phyloP scores from a whole-genome alignment of 129 eudicot genomes.

The Tanacetum coccineum region DNA sequence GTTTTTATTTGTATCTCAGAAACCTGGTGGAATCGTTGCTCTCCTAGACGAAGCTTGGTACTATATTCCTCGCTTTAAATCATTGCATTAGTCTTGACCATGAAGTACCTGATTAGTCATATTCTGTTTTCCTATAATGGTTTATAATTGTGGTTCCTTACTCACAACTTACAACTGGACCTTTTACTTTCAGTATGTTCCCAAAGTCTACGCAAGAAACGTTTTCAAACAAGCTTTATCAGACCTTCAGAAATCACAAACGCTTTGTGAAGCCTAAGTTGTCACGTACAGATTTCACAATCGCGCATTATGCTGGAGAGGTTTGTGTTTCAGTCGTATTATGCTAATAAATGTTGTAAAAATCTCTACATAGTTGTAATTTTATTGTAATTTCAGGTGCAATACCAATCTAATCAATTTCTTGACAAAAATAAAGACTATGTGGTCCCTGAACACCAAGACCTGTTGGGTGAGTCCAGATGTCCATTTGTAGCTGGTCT shows the following conservation, averaged over 20 bases:
- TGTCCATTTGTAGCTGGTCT: constrained; percentile 92
- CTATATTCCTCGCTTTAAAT: constrained; percentile 1
- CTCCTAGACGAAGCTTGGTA: constrained; percentile 99
- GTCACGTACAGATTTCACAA: constrained; percentile 85
- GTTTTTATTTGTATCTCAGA: constrained; percentile 48
- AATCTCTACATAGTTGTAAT: background rate
- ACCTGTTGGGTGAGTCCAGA: constrained; percentile 73
- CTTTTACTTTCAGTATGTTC: constrained; percentile 69
- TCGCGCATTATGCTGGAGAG: constrained; percentile 98
- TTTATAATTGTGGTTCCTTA: constrained; percentile 3
- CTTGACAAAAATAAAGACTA: constrained; percentile 98
- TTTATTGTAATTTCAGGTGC: constrained; percentile 50
- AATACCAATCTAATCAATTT: constrained; percentile 87
- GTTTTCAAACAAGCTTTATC: constrained; percentile 86
- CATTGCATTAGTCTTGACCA: background rate
- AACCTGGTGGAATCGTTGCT: constrained; percentile 95
- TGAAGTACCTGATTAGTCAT: background rate
- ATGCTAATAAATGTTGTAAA: background rate
- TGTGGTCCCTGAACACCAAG: constrained; percentile 98
- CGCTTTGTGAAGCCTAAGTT: constrained; percentile 92
- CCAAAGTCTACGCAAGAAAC: constrained; percentile 98
- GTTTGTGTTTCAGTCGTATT: constrained; percentile 38
- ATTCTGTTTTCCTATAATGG: constrained; percentile 15
- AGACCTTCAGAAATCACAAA: constrained; percentile 79
- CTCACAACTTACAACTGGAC: background rate